Percentiles rank a stretch among this genome's conserved stretches.
Evolutionary conservation across 2,329 filamentous ascomycete species (phyloP).

Genomic region (Knufia fluminis): DNA sequence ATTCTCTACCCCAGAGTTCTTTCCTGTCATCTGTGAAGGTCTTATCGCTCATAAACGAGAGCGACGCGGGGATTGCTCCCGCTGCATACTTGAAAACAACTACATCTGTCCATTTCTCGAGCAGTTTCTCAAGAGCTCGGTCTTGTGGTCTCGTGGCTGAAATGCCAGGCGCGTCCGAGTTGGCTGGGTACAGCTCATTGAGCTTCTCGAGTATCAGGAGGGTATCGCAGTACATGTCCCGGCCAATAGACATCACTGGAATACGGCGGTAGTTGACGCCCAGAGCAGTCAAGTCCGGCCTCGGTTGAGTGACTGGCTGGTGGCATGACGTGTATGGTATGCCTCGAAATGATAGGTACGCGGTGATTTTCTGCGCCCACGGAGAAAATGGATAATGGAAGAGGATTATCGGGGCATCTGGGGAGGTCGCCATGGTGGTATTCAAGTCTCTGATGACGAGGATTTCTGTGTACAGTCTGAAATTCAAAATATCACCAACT

Average conservation of each 20-base stretch:
- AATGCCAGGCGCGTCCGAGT: conserved; percentile 30
- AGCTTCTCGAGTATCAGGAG: conserved; percentile 59
- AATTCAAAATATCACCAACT: no score
- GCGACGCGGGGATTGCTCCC: background rate
- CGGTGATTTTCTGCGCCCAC: conserved; percentile 4
- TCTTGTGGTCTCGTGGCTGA: conserved; percentile 39
- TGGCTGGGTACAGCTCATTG: conserved; percentile 44
- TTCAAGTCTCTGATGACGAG: no score
- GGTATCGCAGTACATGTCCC: conserved; percentile 61
- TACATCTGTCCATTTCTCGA: conserved; percentile 11
- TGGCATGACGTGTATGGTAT: conserved; percentile 7
- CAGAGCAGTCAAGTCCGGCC: conserved; percentile 41
- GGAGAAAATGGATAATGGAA: conserved; percentile 6
- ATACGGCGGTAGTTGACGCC: conserved; percentile 61
- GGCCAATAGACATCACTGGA: conserved; percentile 56
- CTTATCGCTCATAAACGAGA: background rate
- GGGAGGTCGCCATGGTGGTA: background rate
- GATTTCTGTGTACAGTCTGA: no score
- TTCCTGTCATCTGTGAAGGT: conserved; percentile 8
- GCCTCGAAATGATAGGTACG: conserved; percentile 4
- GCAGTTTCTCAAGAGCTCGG: conserved; percentile 43
- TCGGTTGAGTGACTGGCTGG: conserved; percentile 20
- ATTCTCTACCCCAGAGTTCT: conserved; percentile 9
- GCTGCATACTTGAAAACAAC: conserved; percentile 9
- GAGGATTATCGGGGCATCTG: background rate